A percentile compares a stretch with the other conserved stretches of the same genome.
Evolutionary conservation across 305 asterid species (phyloP).

Genomic region (Striga hermonthica): DNA sequence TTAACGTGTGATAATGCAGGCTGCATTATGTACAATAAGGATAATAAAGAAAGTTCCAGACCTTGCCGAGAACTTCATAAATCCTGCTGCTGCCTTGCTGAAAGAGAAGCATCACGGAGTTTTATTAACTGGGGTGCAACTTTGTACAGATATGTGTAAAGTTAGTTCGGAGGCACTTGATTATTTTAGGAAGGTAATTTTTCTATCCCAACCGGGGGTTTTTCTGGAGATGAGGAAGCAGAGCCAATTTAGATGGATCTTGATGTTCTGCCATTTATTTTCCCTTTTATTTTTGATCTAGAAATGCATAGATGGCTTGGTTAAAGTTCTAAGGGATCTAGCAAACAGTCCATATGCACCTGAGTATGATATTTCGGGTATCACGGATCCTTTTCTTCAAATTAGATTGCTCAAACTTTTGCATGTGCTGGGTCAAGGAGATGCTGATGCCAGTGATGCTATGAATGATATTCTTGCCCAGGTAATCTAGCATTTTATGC

Average conservation of each 20-base stretch:
- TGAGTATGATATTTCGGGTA: conserved; percentile 92
- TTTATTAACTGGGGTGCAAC: conserved; percentile 90
- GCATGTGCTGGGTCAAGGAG: conserved; percentile 85
- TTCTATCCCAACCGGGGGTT: conserved; percentile 18
- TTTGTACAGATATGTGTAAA: conserved; percentile 84
- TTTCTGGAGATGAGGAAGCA: conserved; percentile 22
- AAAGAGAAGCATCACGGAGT: conserved; percentile 99
- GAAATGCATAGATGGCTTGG: conserved; percentile 94
- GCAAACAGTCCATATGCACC: conserved; percentile 95
- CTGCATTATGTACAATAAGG: conserved; percentile 95
- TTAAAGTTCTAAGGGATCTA: conserved; percentile 81
- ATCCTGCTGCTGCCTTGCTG: conserved; percentile 73
- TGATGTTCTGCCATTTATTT: conserved; percentile 21
- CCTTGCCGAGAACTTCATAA: conserved; percentile 88
- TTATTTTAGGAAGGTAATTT: conserved; percentile 71
- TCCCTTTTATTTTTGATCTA: conserved; percentile 32
- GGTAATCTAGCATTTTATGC: conserved; percentile 39
- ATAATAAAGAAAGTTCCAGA: conserved; percentile 96
- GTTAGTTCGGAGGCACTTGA: conserved; percentile 86
- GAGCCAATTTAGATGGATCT: conserved; percentile 25
- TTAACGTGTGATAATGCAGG: conserved; percentile 47
- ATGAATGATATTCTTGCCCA: conserved; percentile 99
- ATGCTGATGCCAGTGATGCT: conserved; percentile 89
- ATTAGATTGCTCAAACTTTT: conserved; percentile 82
- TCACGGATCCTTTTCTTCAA: conserved; percentile 92